Evolutionary conservation across 495 filamentous ascomycete genomes (phyloP).

Genomic region (Penicillium odoratum): DNA sequence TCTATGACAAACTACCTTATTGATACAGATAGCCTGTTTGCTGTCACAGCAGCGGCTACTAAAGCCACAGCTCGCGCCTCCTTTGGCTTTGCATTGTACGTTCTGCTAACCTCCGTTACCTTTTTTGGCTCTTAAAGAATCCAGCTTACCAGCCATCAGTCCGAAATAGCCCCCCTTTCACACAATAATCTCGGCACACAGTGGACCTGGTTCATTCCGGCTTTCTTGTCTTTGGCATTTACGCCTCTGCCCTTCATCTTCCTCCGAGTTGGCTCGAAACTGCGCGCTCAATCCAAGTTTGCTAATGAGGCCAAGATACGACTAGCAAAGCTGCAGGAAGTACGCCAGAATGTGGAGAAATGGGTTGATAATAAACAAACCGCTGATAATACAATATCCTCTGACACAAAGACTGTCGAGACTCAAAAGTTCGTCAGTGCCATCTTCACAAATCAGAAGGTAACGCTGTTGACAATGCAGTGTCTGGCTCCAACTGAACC

Average conservation of each 20-base stretch:
- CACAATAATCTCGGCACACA: conserved; percentile 65
- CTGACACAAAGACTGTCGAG: not conserved
- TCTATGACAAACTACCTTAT: conserved; percentile 61
- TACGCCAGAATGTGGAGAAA: not conserved
- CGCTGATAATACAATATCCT: not conserved
- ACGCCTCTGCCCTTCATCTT: conserved; percentile 70
- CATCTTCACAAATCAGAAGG: not conserved
- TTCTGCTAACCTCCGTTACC: not conserved
- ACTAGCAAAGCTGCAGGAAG: conserved; percentile 1
- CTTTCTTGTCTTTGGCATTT: conserved; percentile 51
- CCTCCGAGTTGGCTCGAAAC: conserved; percentile 59
- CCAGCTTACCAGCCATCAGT: not conserved
- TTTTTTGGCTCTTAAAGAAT: conserved; percentile 2
- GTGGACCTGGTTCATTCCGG: conserved; percentile 58
- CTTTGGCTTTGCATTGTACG: conserved; percentile 17
- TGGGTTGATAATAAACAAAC: not conserved
- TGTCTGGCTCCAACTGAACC: not conserved
- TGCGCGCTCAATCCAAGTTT: conserved; percentile 64
- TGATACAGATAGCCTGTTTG: conserved; percentile 61
- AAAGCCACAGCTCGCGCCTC: conserved; percentile 63
- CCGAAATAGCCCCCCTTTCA: conserved; percentile 59
- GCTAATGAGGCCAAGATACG: conserved; percentile 53
- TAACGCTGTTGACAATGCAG: not conserved
- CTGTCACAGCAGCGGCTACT: conserved; percentile 63
- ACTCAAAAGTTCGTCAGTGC: not conserved